Base-by-base conservation (phyloP, 1,284 basidiomycete species). In the Cutaneotrichosporon sp. region DNA sequence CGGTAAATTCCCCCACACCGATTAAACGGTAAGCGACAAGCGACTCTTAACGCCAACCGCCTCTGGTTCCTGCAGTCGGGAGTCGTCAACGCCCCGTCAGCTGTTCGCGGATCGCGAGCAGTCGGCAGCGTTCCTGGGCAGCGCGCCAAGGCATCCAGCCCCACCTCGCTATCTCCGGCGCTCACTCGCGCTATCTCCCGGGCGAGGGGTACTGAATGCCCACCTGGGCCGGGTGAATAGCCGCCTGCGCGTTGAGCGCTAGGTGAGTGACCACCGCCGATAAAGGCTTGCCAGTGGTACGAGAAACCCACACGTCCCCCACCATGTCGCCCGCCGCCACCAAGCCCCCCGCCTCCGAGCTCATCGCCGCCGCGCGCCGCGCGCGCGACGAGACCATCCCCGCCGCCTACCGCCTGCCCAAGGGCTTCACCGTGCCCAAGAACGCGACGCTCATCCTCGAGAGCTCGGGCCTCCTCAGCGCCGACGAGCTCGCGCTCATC, bases 401-500 rank as follows among this genome's bases (percentile, higher is more conserved):
- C 3, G 18, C 58, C 11, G 57, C 59, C 50, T 63, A 61, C 47
- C 49, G 20, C 6, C 60, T 67, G 8, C 65, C 65, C 18, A 53
- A 64, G 59, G 25, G 34, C n/a, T 46, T 45, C n/a, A 34, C 38
- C 0, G 50, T 65, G 8, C 64, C 64, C 11, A 59, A 54, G 46
- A 58, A 67, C 57, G 27, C 46, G 9, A 46, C 45, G 2, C 47
- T 54, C 14, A 33, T 62, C 9, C 54, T 62, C 1, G 22, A 66
- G 33, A 45, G 59, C 29, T 60, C 58, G 18, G 60, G 63, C 0
- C 42, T 69, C 43, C 62, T 75, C 25, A 29, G 49, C 14, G 13
- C 62, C 3, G 43, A 58, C 54, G 67, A 78, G 66, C 56, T 63
- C n/a, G 70, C 64, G 29, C 72, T 77, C 43, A 59, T 71, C 33